Base-by-base conservation (phyloP, 2,329 filamentous ascomycete genomes). In the Ophiostoma sp. region DNA sequence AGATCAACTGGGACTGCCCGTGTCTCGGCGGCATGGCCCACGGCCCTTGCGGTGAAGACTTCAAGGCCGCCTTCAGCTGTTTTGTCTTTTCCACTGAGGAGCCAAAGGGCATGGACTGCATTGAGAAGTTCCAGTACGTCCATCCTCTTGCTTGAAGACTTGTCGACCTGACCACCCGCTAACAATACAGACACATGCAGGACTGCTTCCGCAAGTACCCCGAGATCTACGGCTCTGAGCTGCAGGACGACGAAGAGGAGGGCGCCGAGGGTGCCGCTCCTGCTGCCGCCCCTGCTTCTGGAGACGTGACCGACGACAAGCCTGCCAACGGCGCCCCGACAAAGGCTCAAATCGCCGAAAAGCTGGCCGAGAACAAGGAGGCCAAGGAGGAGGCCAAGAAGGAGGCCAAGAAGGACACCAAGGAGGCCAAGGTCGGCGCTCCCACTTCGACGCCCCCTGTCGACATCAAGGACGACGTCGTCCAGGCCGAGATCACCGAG, bases 1-100 rank as follows among this genome's bases (percentile, higher is more conserved):
- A 99, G 85, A 99, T 99, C 82, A 99, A 99, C 85, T 99, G 95
- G 95, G 95, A 98, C 79, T 99, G 95, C 80, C 95, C 95, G 20
- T 99, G 95, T 79, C 83, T 99, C 44, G 95, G 95, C 67, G 95
- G 95, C 69, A 99, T 99, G 95, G 95, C 95, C 8, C 83, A 97
- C 77, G 95, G 95, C 0, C 95, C 95, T 69, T 99, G 95, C 78
- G 95, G 95, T 67, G 92, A 96, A 78, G 89, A 98, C 77, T 99
- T 99, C 86, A 93, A 90, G 83, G 89, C 89, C 33, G 95, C 95
- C 0, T 99, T 99, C 77, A 97, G 93, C 86, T 99, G 95, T 83
- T 99, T 99, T 77, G 93, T 99, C n/a, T 95, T 90, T 82, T 96
- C 92, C 3, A 89, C 87, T 60, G 92, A 96, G 78, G 95, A 99